Conservation (phyloP, 2,329 filamentous ascomycete species). For the Phaeosphaeria sp. region DNA sequence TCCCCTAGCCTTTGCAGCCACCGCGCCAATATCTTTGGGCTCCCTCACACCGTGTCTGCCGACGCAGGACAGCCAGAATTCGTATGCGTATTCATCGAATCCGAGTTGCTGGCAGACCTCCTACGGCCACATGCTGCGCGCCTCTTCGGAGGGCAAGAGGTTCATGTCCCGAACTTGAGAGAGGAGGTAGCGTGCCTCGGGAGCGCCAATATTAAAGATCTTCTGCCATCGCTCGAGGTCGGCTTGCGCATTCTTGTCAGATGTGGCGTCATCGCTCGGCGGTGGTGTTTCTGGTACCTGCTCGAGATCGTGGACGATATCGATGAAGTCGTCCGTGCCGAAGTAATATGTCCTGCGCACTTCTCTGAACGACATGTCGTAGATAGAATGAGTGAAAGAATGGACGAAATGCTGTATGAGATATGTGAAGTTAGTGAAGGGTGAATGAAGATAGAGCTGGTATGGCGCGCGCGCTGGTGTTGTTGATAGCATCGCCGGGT, state of each 20-base stretch:
- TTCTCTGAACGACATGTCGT: background rate
- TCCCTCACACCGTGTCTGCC: background rate
- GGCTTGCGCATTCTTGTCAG: background rate
- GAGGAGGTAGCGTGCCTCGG: background rate
- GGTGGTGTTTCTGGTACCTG: background rate
- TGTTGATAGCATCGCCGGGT: background rate
- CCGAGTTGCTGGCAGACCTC: slow-evolving; percentile 3
- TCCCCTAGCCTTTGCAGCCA: background rate
- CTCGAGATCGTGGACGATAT: slow-evolving; percentile 8
- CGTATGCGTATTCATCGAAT: slow-evolving; percentile 6
- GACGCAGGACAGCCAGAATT: slow-evolving; percentile 7
- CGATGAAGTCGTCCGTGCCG: slow-evolving; percentile 5
- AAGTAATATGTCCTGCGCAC: slow-evolving; percentile 4
- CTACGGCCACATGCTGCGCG: slow-evolving; percentile 4
- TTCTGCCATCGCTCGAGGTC: slow-evolving; percentile 4
- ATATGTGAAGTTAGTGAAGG: background rate
- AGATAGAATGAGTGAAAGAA: background rate
- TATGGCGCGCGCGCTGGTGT: background rate
- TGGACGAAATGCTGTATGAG: background rate
- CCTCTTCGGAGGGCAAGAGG: background rate
- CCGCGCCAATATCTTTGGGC: background rate
- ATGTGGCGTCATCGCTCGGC: background rate
- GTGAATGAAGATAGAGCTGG: background rate
- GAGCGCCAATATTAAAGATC: slow-evolving; percentile 4
- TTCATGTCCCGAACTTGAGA: background rate